phyloP scores from a whole-genome alignment of 2,329 filamentous ascomycete genomes.

The Diaporthe sp. region DNA sequence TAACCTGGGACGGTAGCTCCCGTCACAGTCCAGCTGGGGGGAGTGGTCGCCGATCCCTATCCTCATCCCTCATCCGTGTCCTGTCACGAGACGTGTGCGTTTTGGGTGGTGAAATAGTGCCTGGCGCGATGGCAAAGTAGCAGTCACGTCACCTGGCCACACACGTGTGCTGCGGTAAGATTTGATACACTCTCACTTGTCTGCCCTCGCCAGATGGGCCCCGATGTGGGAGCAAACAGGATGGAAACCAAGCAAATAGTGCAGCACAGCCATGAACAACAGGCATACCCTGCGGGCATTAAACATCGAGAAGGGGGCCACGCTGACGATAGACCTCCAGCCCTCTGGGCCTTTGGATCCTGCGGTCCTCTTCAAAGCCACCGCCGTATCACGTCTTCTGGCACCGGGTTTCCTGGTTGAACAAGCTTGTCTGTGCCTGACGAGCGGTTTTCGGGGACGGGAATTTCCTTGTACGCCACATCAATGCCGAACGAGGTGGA shows the following conservation, averaged over 20 bases:
- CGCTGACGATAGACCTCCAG: not conserved
- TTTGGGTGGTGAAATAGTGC: not conserved
- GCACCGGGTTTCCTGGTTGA: not conserved
- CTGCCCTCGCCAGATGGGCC: not conserved
- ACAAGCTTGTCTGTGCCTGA: not conserved
- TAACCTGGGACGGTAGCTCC: conserved; percentile 12
- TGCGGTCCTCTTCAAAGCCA: not conserved
- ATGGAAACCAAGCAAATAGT: not conserved
- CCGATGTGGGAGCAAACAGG: not conserved
- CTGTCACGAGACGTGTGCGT: not conserved
- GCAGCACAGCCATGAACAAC: not conserved
- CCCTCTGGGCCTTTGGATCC: not conserved
- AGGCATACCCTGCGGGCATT: not conserved
- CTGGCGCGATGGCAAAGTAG: not conserved
- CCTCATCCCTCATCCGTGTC: not conserved
- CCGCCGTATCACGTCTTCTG: not conserved
- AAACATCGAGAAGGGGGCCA: not conserved
- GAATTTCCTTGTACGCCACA: not conserved
- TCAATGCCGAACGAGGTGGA: not conserved
- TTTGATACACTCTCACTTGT: not conserved
- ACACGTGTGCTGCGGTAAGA: conserved; percentile 9
- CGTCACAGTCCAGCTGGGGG: not conserved
- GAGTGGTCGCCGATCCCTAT: not conserved
- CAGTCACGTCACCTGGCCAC: conserved; percentile 2
- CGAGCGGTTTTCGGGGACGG: not conserved